Conservation (phyloP, 1,284 basidiomycete species). For the Golubevia pallescens region DNA sequence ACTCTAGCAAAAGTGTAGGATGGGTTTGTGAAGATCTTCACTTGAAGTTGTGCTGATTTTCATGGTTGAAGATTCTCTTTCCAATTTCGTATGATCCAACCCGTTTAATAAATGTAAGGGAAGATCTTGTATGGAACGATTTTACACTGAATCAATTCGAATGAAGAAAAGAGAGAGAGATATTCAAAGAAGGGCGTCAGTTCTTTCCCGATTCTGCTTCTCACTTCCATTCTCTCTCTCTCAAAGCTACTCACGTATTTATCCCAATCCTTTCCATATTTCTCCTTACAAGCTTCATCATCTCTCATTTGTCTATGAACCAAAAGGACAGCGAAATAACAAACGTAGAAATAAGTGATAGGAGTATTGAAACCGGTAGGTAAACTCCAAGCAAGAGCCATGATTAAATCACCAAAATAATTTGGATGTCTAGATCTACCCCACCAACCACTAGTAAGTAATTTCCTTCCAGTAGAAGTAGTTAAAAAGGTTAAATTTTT, state of each 20-base stretch:
- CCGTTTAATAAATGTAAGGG: slow-evolving; percentile 80
- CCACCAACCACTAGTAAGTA: slow-evolving; percentile 98
- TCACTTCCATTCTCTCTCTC: too few relatives aligned
- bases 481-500: slow-evolving; percentile 86
- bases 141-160: slow-evolving; percentile 14
- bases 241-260: slow-evolving; percentile 73
- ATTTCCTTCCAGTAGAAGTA: slow-evolving; percentile 84
- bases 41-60: too few relatives aligned
- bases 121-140: slow-evolving; percentile 83
- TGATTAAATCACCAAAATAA: slow-evolving; percentile 77
- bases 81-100: too few relatives aligned
- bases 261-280: slow-evolving; percentile 84
- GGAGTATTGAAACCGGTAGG: slow-evolving; percentile 90
- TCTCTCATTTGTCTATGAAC: slow-evolving; percentile 89
- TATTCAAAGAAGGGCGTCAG: slow-evolving; percentile 26
- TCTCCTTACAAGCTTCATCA: slow-evolving; percentile 81
- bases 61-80: too few relatives aligned
- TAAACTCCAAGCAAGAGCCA: slow-evolving; percentile 91
- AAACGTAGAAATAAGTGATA: slow-evolving; percentile 93
- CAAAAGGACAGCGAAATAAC: slow-evolving; percentile 84
- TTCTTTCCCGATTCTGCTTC: slow-evolving; percentile 67
- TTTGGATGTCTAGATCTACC: slow-evolving; percentile 86
- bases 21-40: background rate
- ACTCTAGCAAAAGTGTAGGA: slow-evolving; percentile 1
- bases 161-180: slow-evolving; percentile 2